phyloP scores from a whole-genome alignment of 495 filamentous ascomycete genomes.

The Penicillium robsamsonii region DNA sequence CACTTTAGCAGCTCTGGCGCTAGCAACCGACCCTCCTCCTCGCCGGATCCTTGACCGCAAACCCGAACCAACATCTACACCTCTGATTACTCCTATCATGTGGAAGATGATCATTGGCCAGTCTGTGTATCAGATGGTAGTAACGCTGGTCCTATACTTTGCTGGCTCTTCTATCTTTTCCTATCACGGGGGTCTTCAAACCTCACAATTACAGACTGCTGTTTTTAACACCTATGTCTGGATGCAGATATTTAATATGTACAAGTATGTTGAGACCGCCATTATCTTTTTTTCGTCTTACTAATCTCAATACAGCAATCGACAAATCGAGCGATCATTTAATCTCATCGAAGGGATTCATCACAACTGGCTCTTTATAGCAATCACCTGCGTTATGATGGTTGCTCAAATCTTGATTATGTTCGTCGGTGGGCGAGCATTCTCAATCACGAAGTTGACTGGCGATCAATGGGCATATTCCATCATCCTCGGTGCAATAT shows the following conservation, averaged over 20 bases:
- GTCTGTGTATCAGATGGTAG: constrained; percentile 65
- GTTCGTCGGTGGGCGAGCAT: constrained; percentile 61
- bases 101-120: constrained; percentile 83
- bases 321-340: constrained; percentile 73
- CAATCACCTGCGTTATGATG: constrained; percentile 68
- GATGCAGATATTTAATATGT: constrained; percentile 80
- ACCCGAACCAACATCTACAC: constrained; percentile 64
- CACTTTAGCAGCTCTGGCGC: constrained; percentile 70
- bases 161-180: constrained; percentile 56
- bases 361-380: constrained; percentile 68
- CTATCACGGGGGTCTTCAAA: not conserved
- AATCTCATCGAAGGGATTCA: constrained; percentile 78
- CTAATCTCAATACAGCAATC: constrained; percentile 45
- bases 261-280: constrained; percentile 19
- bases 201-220: constrained; percentile 51
- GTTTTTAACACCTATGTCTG: constrained; percentile 79
- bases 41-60: constrained; percentile 59
- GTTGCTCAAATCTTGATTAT: constrained; percentile 67
- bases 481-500: constrained; percentile 57
- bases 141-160: constrained; percentile 68
- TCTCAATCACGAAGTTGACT: constrained; percentile 51
- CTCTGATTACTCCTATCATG: constrained; percentile 66
- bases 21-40: constrained; percentile 70
- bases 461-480: constrained; percentile 64
- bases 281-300: not conserved